Evolutionary conservation across 331 rosid genomes (phyloP).

Genomic region (Telfairia occidentalis): DNA sequence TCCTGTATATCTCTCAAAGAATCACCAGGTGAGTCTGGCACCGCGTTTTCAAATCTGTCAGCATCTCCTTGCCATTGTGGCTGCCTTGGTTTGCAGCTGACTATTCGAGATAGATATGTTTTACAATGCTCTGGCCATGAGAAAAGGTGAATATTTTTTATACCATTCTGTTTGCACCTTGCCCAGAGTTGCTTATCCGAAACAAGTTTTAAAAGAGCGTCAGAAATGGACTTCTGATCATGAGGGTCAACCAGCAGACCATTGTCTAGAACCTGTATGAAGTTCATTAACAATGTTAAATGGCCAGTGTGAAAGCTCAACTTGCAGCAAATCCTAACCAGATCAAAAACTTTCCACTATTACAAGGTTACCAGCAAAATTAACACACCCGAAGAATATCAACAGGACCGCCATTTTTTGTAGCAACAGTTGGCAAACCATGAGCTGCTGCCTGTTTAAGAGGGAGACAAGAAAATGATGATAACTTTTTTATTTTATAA

Average conservation of each 20-base stretch:
- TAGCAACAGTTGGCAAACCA: conserved; percentile 52
- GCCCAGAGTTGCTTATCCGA: conserved; percentile 53
- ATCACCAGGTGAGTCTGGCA: conserved; percentile 75
- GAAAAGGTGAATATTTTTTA: conserved; percentile 45
- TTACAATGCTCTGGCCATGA: conserved; percentile 86
- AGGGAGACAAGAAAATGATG: neutral
- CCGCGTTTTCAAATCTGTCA: conserved; percentile 66
- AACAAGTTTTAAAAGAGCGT: conserved; percentile 48
- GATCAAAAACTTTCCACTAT: neutral
- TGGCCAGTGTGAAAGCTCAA: conserved; percentile 6
- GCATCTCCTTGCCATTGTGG: conserved; percentile 84
- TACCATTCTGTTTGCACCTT: conserved; percentile 42
- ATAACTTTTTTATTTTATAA: neutral
- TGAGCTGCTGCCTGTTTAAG: conserved; percentile 46
- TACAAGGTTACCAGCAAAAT: conserved; percentile 2
- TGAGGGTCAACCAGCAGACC: conserved; percentile 44
- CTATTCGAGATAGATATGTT: conserved; percentile 79
- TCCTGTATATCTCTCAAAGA: conserved; percentile 94
- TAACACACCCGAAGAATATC: conserved; percentile 38
- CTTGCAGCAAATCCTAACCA: neutral
- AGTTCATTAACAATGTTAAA: neutral
- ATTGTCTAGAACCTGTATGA: conserved; percentile 37
- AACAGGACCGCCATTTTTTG: conserved; percentile 49
- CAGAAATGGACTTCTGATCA: conserved; percentile 38
- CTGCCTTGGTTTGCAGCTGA: conserved; percentile 76